Percentiles rank a stretch among this genome's conserved stretches.
phyloP scores from a whole-genome alignment of 129 eudicot species.

The Heracleum sosnowskyi region DNA sequence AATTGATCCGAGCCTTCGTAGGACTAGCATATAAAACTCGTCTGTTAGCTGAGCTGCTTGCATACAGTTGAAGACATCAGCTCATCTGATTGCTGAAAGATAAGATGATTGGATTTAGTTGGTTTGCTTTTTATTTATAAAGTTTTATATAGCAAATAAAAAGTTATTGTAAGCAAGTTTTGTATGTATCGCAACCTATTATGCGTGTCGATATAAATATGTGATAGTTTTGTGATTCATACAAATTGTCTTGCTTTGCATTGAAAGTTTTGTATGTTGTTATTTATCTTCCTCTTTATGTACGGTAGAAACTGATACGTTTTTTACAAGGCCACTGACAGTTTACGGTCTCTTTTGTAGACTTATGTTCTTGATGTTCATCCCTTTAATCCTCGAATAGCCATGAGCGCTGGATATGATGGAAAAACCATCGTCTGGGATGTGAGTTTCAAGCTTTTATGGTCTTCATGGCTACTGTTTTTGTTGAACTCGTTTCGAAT shows the following conservation, averaged over 20 bases:
- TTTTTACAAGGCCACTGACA: conserved; percentile 14
- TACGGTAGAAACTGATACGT: background rate
- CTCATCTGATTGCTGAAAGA: background rate
- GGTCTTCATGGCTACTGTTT: background rate
- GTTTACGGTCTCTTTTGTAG: conserved; percentile 27
- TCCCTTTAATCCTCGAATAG: conserved; percentile 95
- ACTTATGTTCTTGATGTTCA: conserved; percentile 98
- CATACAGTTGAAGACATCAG: background rate
- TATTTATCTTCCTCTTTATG: background rate
- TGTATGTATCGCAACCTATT: no score
- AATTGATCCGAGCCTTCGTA: background rate
- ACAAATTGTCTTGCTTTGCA: no score
- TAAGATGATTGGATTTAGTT: no score
- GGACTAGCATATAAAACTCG: background rate
- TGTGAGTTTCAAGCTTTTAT: conserved; percentile 42
- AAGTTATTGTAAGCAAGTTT: no score
- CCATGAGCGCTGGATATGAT: conserved; percentile 99
- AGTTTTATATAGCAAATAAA: no score
- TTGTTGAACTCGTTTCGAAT: conserved; percentile 2
- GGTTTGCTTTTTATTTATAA: no score
- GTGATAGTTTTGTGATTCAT: no score
- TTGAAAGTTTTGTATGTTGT: no score
- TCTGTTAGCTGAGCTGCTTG: background rate
- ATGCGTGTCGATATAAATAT: no score
- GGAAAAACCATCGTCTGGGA: conserved; percentile 97